Conservation (phyloP, 768 basidiomycete genomes). For the Suillus subluteus region DNA sequence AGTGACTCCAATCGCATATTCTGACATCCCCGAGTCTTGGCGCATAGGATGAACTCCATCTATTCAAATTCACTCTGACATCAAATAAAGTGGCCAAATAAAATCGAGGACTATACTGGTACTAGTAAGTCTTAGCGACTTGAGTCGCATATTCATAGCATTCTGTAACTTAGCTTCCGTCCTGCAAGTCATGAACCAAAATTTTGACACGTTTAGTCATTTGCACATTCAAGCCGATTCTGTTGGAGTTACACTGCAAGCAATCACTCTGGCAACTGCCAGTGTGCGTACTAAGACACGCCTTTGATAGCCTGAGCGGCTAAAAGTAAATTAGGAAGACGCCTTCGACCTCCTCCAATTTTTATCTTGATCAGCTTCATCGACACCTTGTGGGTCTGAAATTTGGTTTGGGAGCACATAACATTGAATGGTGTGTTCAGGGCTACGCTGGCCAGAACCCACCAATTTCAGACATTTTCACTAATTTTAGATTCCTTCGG, state of each 20-base stretch:
- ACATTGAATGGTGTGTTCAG: neutral
- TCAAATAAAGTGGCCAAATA: no score
- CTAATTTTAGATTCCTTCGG: neutral
- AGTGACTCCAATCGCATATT: neutral
- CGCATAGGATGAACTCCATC: neutral
- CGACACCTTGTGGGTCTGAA: neutral
- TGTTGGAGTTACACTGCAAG: neutral
- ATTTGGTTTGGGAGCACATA: neutral
- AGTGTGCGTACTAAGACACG: neutral
- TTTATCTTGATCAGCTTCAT: neutral
- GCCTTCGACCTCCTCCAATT: neutral
- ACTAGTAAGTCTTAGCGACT: no score
- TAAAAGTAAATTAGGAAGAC: neutral
- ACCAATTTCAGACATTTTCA: neutral
- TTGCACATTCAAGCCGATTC: neutral
- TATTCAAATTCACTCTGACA: neutral
- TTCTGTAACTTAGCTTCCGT: neutral
- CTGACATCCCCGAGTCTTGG: neutral
- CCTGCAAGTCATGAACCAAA: neutral
- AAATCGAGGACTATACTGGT: no score
- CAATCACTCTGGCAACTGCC: neutral
- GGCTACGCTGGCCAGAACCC: no score
- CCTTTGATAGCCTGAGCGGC: neutral
- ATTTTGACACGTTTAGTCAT: neutral
- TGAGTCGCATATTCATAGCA: no score